Evolutionary conservation across 768 basidiomycete species (phyloP).

Genomic region (Tulasnella sp.): DNA sequence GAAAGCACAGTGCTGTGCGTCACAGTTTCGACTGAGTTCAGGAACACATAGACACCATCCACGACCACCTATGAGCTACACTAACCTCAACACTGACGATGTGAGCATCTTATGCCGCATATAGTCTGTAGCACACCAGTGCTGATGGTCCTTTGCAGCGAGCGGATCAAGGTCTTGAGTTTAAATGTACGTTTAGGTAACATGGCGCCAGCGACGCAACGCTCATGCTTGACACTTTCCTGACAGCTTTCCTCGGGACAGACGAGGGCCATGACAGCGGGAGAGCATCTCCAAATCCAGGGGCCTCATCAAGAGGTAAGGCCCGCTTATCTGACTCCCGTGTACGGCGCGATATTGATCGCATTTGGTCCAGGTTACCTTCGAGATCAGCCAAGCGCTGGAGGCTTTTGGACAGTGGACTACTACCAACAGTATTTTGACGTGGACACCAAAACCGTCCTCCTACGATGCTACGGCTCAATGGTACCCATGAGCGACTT

Average conservation of each 20-base stretch:
- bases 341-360: conserved; percentile 22
- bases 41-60: neutral
- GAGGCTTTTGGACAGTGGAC: conserved; percentile 38
- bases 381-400: conserved; percentile 35
- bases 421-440: conserved; percentile 86
- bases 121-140: neutral
- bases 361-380: conserved; percentile 44
- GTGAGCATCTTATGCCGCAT: neutral
- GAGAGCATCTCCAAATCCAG: conserved; percentile 33
- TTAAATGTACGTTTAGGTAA: conserved; percentile 44
- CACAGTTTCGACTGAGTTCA: neutral
- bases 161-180: conserved; percentile 44
- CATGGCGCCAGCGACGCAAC: conserved; percentile 24
- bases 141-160: neutral
- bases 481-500: conserved; percentile 59
- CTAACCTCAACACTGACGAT: conserved; percentile 10
- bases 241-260: conserved; percentile 15
- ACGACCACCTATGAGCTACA: conserved; percentile 11
- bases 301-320: conserved; percentile 3
- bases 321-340: conserved; percentile 34
- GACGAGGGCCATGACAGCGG: conserved; percentile 13
- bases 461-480: conserved; percentile 65
- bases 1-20: neutral
- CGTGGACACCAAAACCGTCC: conserved; percentile 67
- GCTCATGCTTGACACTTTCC: neutral